Evolutionary conservation across 352 stramenopile genomes (phyloP).

Genomic region (Thalassiosira mediterranea): DNA sequence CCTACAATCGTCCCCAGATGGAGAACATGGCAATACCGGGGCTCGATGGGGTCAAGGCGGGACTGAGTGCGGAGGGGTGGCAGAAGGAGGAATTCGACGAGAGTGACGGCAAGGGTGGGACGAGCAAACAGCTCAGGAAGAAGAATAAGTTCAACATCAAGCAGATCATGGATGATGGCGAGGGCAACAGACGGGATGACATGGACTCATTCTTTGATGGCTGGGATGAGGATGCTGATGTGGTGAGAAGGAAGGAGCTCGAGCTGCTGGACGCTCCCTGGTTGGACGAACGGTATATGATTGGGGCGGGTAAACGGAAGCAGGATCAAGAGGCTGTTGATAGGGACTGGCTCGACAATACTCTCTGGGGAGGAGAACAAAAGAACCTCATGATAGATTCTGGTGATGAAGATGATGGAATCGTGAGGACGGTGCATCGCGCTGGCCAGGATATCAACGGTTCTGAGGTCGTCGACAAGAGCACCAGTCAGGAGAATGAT

Average conservation of each 20-base stretch:
- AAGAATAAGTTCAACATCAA: slow-evolving; percentile 55
- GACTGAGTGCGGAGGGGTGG: slow-evolving; percentile 50
- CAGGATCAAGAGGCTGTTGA: not conserved
- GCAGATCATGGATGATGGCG: slow-evolving; percentile 46
- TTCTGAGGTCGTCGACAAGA: no score
- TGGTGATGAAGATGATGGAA: not conserved
- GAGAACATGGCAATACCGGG: slow-evolving; percentile 73
- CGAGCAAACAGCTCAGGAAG: slow-evolving; percentile 55
- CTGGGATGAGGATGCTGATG: slow-evolving; percentile 24
- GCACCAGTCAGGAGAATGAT: not conserved
- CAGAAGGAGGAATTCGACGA: slow-evolving; percentile 38
- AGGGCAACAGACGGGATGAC: slow-evolving; percentile 49
- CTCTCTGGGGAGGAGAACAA: not conserved
- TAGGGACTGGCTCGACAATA: slow-evolving; percentile 13
- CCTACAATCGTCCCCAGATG: slow-evolving; percentile 62
- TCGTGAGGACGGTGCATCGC: no score
- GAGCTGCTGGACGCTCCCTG: slow-evolving; percentile 7
- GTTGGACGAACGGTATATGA: slow-evolving; percentile 1
- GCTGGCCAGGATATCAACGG: no score
- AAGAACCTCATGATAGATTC: no score
- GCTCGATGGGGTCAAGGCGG: slow-evolving; percentile 48
- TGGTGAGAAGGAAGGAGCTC: slow-evolving; percentile 15
- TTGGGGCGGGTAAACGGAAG: no score
- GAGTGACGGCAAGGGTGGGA: not conserved
- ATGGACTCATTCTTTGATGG: slow-evolving; percentile 53